Percentiles rank a stretch among this genome's conserved stretches.
These are phyloP conservation scores for Pharnaceum exiguum DNA, from an alignment of 148 eudicot genomes.

Conservation along the genomic window DNA sequence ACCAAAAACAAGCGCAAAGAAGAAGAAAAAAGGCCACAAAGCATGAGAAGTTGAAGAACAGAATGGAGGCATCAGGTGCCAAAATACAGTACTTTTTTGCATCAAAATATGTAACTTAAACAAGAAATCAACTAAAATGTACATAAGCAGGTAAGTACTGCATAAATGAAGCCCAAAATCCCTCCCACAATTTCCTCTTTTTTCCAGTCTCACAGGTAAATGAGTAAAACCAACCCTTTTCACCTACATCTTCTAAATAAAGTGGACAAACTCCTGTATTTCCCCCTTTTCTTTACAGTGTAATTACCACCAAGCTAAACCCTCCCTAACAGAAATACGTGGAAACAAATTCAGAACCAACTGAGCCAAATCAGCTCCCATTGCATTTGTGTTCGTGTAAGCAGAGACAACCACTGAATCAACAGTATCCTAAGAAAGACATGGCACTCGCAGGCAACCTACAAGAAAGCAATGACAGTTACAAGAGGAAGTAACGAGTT, in stretches of 20 bases:
- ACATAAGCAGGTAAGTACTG: constrained; percentile 20
- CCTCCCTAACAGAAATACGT: constrained; percentile 10
- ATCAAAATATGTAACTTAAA: too few species aligned
- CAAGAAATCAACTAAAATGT: constrained; percentile 21
- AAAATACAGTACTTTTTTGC: too few species aligned
- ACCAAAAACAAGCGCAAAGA: too few species aligned
- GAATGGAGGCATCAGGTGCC: too few species aligned
- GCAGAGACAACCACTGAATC: neutral
- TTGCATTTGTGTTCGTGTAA: constrained; percentile 7
- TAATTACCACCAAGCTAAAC: constrained; percentile 1
- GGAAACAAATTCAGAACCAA: constrained; percentile 8
- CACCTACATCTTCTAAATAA: constrained; percentile 13
- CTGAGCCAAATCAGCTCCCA: constrained; percentile 6
- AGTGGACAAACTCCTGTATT: constrained; percentile 9
- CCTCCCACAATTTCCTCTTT: too few species aligned
- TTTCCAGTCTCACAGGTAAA: too few species aligned
- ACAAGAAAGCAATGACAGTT: neutral
- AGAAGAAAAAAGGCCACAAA: too few species aligned
- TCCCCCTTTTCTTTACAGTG: constrained; percentile 23
- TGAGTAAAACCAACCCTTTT: constrained; percentile 13
- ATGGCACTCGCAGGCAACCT: constrained; percentile 21
- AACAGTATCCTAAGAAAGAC: constrained; percentile 1
- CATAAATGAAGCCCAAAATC: constrained; percentile 1
- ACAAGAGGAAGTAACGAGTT: neutral
- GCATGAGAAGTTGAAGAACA: too few species aligned